Base-by-base conservation (phyloP, 2,329 filamentous ascomycete species). In the Hansfordia pulvinata region DNA sequence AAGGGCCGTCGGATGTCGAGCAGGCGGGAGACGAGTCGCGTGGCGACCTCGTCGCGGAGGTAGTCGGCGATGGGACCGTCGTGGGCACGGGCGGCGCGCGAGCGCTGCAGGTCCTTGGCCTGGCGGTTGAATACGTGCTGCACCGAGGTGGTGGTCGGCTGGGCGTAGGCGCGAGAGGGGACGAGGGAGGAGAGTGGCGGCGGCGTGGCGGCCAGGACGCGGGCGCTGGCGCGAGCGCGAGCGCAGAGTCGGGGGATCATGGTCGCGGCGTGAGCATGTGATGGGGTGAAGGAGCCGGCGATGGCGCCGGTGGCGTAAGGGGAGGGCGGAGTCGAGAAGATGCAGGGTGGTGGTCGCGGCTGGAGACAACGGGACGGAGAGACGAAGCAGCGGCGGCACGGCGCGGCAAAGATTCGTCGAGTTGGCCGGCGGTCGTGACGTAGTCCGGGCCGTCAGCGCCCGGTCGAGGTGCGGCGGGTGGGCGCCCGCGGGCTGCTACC, bases 1-100 rank as follows among this genome's bases (percentile, higher is more conserved):
- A 93, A 94, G 30, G 74, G 64, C 17, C 90, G 80, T 43, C 93
- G 93, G 59, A 98, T 92, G 48, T 96, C 86, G 39, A 96, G 62
- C 26, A 98, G 62, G 24, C 90, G 69, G 42, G 96, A 88, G 42
- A 81, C 83, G 15, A 98, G 59, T 26, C 90, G 71, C 23, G 65
- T 62, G 26, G 90, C 90, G 4, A 94, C 79, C 50, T 96, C 88
- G 47, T 96, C 85, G 49, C 86, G 85, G 30, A 98, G 60, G 47
- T 96, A 96, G 56, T 96, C 90, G 14, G 84, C 78, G 42, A 81
- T 69, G 47, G 85, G 85, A 35, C 66, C 54, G 36, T 82, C 70
- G 8, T 68, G 58, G 46, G 88, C 62, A 23, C 62, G 49, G 1
- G 82, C 86, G 1, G 85, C 80, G 34, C 88, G 72, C 52, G 96